These are phyloP conservation scores for Mimosa bimucronata DNA, from an alignment of 306 rosid species.

Conservation along the genomic window DNA sequence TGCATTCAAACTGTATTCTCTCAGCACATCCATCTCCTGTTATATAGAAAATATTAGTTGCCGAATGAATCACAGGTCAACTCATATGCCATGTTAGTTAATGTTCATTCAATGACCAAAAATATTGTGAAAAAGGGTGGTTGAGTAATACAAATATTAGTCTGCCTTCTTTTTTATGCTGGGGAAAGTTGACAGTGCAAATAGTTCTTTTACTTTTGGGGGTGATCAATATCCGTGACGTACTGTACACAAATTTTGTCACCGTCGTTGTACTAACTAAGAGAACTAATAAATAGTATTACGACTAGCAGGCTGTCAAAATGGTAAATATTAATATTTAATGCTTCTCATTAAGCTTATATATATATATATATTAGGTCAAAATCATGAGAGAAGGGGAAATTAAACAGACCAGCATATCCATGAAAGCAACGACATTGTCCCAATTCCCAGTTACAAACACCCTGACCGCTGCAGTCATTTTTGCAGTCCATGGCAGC, in stretches of 20 bases:
- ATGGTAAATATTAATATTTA: background rate
- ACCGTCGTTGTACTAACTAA: background rate
- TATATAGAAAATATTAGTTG: constrained; percentile 21
- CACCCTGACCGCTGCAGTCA: constrained; percentile 80
- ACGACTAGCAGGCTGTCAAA: background rate
- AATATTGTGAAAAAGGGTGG: constrained; percentile 21
- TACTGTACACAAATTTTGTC: background rate
- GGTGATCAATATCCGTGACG: background rate
- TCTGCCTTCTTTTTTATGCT: constrained; percentile 14
- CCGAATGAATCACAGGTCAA: constrained; percentile 32
- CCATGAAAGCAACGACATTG: constrained; percentile 94
- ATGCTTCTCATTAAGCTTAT: background rate
- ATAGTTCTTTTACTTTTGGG: background rate
- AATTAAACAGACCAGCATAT: constrained; percentile 63
- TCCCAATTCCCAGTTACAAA: constrained; percentile 87
- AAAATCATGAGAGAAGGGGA: constrained; percentile 3
- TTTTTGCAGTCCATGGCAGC: constrained; percentile 74
- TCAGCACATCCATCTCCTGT: constrained; percentile 87
- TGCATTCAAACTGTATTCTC: constrained; percentile 70
- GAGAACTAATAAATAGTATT: background rate
- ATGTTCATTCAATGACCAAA: background rate
- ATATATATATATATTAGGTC: background rate
- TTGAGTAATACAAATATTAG: background rate
- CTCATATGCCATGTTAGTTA: constrained; percentile 10
- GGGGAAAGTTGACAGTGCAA: background rate